phyloP scores from a whole-genome alignment of 2,329 filamentous ascomycete species.

The Harringtonia lauricola region DNA sequence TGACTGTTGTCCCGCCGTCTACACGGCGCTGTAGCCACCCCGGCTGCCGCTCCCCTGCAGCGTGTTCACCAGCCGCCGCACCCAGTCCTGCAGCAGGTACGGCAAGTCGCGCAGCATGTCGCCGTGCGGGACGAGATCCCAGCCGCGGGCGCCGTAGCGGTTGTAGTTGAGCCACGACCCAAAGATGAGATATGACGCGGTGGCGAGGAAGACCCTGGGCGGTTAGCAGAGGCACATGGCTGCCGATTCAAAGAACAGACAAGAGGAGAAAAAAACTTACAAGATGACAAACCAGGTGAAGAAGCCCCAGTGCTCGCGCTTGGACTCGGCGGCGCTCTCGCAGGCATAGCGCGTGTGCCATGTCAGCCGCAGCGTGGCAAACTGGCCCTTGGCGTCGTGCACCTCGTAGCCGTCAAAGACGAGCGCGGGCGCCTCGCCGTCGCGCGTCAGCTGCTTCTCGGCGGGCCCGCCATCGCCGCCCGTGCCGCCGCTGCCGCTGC shows the following conservation, averaged over 20 bases:
- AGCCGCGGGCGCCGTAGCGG: slow-evolving; percentile 86
- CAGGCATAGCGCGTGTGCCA: slow-evolving; percentile 89
- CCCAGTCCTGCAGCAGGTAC: slow-evolving; percentile 85
- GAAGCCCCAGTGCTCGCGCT: slow-evolving; percentile 67
- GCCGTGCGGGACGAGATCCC: slow-evolving; percentile 87
- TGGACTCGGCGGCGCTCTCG: slow-evolving; percentile 37
- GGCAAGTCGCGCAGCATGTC: slow-evolving; percentile 88
- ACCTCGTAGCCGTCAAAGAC: slow-evolving; percentile 66
- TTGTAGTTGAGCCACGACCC: slow-evolving; percentile 99
- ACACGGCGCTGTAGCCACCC: slow-evolving; percentile 92
- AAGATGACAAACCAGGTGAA: slow-evolving; percentile 70
- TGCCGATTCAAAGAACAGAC: background rate
- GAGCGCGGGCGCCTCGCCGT: slow-evolving; percentile 47
- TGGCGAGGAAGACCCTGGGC: slow-evolving; percentile 67
- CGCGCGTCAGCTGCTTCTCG: slow-evolving; percentile 41
- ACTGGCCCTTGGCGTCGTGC: slow-evolving; percentile 40
- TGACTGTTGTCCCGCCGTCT: slow-evolving; percentile 15
- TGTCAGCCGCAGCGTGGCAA: slow-evolving; percentile 49
- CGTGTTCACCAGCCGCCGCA: slow-evolving; percentile 66
- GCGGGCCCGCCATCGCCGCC: too few species aligned
- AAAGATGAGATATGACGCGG: slow-evolving; percentile 88
- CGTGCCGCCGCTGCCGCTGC: slow-evolving; percentile 14
- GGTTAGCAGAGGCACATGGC: background rate
- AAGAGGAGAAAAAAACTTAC: background rate
- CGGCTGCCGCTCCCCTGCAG: slow-evolving; percentile 74